phyloP scores from a whole-genome alignment of 495 filamentous ascomycete genomes.

The Penicillium paradoxum region DNA sequence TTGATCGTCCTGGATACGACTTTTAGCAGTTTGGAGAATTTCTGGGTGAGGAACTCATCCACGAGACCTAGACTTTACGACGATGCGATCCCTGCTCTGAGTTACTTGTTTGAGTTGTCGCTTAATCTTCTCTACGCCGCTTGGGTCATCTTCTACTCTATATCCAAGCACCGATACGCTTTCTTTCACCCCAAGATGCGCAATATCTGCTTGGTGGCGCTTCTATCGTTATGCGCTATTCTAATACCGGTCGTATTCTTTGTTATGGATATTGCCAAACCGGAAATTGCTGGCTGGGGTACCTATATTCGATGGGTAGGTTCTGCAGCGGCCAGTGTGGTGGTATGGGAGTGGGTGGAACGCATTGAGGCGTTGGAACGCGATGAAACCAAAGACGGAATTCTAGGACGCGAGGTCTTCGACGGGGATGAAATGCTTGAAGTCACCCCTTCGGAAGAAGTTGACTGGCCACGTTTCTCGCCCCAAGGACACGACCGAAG shows the following conservation, averaged over 20 bases:
- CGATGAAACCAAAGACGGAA: slow-evolving; percentile 93
- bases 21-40: slow-evolving; percentile 85
- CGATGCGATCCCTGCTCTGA: slow-evolving; percentile 86
- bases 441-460: slow-evolving; percentile 57
- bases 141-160: slow-evolving; percentile 92
- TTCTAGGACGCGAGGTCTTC: slow-evolving; percentile 89
- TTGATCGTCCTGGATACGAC: slow-evolving; percentile 85
- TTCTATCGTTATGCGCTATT: slow-evolving; percentile 71
- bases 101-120: slow-evolving; percentile 87
- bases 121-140: slow-evolving; percentile 87
- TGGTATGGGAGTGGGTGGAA: slow-evolving; percentile 99
- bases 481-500: slow-evolving; percentile 34
- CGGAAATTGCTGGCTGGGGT: slow-evolving; percentile 88
- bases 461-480: slow-evolving; percentile 47
- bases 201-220: slow-evolving; percentile 82
- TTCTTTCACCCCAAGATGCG: slow-evolving; percentile 92
- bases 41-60: slow-evolving; percentile 56
- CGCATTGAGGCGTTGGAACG: slow-evolving; percentile 94
- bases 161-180: slow-evolving; percentile 87
- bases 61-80: slow-evolving; percentile 67
- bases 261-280: slow-evolving; percentile 84
- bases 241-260: slow-evolving; percentile 94
- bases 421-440: slow-evolving; percentile 97
- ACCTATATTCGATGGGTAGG: slow-evolving; percentile 98
- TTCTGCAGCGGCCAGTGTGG: slow-evolving; percentile 89